phyloP scores from a whole-genome alignment of 23 red algal species.

The Chondrus crispus region DNA sequence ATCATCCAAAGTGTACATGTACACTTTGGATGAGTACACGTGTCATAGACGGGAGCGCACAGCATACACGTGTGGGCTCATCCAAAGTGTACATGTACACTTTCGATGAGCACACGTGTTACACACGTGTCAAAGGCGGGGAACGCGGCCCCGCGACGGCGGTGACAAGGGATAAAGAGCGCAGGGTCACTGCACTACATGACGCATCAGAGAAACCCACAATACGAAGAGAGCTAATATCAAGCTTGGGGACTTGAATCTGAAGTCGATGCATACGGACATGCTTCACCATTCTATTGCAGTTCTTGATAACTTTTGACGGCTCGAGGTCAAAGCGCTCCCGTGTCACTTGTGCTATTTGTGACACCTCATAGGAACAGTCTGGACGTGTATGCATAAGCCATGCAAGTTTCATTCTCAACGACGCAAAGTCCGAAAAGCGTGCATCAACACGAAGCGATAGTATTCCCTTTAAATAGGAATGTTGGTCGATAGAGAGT shows the following conservation, averaged over 20 bases:
- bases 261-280: not conserved
- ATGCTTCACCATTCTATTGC: not conserved
- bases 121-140: too few species aligned
- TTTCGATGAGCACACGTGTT: too few species aligned
- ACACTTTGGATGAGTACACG: too few species aligned
- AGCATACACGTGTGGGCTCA: too few species aligned
- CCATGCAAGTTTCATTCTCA: not conserved
- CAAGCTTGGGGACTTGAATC: not conserved
- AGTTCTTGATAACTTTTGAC: not conserved
- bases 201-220: not conserved
- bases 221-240: not conserved
- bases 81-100: too few species aligned
- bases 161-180: too few species aligned
- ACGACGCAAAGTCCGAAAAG: not conserved
- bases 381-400: not conserved
- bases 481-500: not conserved
- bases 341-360: not conserved
- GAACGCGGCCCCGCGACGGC: too few species aligned
- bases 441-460: not conserved
- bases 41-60: too few species aligned
- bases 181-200: too few species aligned
- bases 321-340: not conserved
- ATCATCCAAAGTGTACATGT: too few species aligned
- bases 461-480: not conserved
- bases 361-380: not conserved